phyloP scores from a whole-genome alignment of 306 rosid species.

The Begonia fuchsioides region DNA sequence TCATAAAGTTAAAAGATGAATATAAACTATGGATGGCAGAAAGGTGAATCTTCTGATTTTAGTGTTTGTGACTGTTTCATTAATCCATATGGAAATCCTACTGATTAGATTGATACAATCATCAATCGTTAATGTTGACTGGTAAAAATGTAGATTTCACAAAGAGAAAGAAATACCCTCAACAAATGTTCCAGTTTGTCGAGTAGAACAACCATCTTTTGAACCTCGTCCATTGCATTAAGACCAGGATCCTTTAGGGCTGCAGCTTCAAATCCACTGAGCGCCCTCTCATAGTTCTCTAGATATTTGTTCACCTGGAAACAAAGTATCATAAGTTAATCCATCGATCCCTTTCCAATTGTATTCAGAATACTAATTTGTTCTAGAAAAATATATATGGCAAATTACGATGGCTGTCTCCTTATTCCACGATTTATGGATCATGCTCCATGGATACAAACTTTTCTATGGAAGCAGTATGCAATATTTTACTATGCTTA shows the following conservation, averaged over 20 bases:
- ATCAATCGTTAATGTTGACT: neutral
- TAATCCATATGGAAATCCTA: too few relatives aligned
- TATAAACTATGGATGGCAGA: neutral
- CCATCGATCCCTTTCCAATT: neutral
- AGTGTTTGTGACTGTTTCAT: neutral
- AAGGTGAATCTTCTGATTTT: neutral
- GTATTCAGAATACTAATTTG: too few relatives aligned
- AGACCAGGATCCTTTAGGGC: constrained; percentile 90
- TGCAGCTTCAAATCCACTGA: constrained; percentile 91
- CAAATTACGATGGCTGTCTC: too few relatives aligned
- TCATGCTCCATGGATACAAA: too few relatives aligned
- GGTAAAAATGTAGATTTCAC: constrained; percentile 1
- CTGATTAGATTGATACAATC: too few relatives aligned
- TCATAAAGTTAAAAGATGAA: neutral
- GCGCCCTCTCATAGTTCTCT: constrained; percentile 90
- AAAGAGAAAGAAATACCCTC: constrained; percentile 32
- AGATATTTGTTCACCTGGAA: constrained; percentile 69
- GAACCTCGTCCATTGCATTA: constrained; percentile 61
- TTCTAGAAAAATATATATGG: too few relatives aligned
- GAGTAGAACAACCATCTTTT: constrained; percentile 70
- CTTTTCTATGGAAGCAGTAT: too few relatives aligned
- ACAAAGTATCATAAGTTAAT: constrained; percentile 1
- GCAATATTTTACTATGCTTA: too few relatives aligned
- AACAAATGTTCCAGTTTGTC: constrained; percentile 64
- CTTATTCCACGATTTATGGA: too few relatives aligned